Evolutionary conservation across 2,329 filamentous ascomycete species (phyloP).

Genomic region (Trichoderma arundinaceum): DNA sequence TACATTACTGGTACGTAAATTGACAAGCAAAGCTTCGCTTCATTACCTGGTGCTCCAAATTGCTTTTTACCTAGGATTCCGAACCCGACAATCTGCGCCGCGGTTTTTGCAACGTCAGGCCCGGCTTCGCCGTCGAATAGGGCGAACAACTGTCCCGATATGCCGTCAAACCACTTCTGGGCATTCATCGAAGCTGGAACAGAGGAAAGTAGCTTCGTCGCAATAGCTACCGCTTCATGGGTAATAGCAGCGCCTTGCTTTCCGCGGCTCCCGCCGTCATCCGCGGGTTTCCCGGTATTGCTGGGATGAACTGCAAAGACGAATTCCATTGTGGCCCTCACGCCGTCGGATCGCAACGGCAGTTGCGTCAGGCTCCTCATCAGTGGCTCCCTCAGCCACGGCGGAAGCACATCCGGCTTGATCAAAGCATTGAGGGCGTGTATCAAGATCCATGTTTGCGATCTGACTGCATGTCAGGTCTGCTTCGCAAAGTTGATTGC

Average conservation of each 20-base stretch:
- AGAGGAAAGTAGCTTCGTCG: constrained; percentile 64
- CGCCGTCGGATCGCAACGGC: constrained; percentile 66
- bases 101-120: constrained; percentile 45
- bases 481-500: background rate
- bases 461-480: constrained; percentile 37
- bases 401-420: constrained; percentile 63
- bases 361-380: constrained; percentile 63
- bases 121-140: constrained; percentile 63
- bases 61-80: constrained; percentile 69
- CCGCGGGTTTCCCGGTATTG: constrained; percentile 48
- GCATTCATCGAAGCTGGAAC: constrained; percentile 61
- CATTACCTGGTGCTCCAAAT: constrained; percentile 65
- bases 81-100: constrained; percentile 53
- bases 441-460: constrained; percentile 58
- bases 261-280: constrained; percentile 51
- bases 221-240: constrained; percentile 69
- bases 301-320: constrained; percentile 71
- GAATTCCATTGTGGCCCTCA: constrained; percentile 72
- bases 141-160: constrained; percentile 65
- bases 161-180: constrained; percentile 63
- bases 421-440: constrained; percentile 67
- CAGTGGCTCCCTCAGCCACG: constrained; percentile 64
- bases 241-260: constrained; percentile 68
- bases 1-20: too few species aligned
- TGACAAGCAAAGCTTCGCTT: background rate